Conservation (phyloP, 2,329 filamentous ascomycete genomes). For the Pyricularia sp. region DNA sequence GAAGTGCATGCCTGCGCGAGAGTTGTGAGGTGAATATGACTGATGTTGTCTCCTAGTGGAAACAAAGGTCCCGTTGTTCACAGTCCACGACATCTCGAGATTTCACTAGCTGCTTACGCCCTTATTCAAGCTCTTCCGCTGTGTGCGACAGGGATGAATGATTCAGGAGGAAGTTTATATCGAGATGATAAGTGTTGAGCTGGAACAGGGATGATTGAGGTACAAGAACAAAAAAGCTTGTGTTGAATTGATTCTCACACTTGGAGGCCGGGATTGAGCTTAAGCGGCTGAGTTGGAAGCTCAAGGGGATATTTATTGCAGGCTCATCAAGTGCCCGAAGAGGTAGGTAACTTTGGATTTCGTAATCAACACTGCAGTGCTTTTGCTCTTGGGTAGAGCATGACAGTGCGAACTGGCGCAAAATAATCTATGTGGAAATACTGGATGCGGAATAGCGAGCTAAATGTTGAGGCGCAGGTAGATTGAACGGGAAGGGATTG, state of each 20-base stretch:
- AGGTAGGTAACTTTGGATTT: not conserved
- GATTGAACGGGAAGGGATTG: not conserved
- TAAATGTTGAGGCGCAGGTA: not conserved
- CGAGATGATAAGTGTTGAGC: not conserved
- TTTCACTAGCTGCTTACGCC: not conserved
- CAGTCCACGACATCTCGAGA: slow-evolving; percentile 2
- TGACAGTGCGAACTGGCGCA: not conserved
- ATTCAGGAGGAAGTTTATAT: not conserved
- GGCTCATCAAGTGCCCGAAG: not conserved
- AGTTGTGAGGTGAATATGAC: slow-evolving; percentile 1
- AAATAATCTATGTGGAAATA: not conserved
- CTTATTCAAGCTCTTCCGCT: not conserved
- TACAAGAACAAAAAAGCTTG: not conserved
- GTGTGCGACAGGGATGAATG: not conserved
- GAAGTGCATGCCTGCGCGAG: slow-evolving; percentile 5
- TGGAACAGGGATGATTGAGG: not conserved
- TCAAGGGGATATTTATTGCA: not conserved
- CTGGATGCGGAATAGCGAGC: not conserved
- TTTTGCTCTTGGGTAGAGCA: not conserved
- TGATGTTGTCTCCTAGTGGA: slow-evolving; percentile 2
- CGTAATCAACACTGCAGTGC: not conserved
- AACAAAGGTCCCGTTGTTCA: slow-evolving; percentile 3
- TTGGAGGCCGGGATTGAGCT: not conserved
- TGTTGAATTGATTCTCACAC: not conserved
- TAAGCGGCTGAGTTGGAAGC: not conserved